Evolutionary conservation across 306 rosid species (phyloP), one percentile per base, ranked within the genome.

Genomic region (Quercus dentata): DNA sequence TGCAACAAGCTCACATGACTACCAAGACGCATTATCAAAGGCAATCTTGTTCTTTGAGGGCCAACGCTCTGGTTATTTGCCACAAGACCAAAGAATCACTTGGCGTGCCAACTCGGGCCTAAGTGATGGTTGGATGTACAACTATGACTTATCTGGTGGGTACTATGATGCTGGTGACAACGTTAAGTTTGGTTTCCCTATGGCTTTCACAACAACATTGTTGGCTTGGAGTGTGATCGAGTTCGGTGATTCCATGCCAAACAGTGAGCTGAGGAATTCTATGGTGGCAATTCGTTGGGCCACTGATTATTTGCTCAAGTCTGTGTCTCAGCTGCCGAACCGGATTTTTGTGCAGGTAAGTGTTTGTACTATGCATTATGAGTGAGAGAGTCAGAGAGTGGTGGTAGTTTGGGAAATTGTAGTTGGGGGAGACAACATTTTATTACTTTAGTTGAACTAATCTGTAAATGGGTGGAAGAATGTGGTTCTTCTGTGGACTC

Each of bases 121-220:
- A 0, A 28, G 92, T 5, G 99, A 94, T 5, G 99, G 99, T 0
- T 94, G 91, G 91, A 85, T 88, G 19, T 81, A 89, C 86, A 83
- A 81, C 68, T 19, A 81, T 0, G 99, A 94, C 90, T 87, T 94
- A 57, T 87, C 91, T 56, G 99, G 99, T 41, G 97, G 99, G 0
- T 94, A 94, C 85, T 94, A 94, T 56, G 99, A 94, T 80, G 99
- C 99, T 79, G 99, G 99, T 0, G 99, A 94, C 46, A 94, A 94
- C 78, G 76, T 94, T 6, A 94, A 94, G 82, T 94, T 94, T 56
- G 91, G 90, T 0, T 94, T 94, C 57, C 99, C 99, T 55, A 94
- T 94, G 99, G 97, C 97, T 1, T 94, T 92, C 85, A 88, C 99
- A 3, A 87, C 97, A 23, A 94, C 99, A 76, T 90, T 94, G 97